Base-by-base conservation (phyloP, 176 grass and related monocot species). In the Bonia amplexicaulis region DNA sequence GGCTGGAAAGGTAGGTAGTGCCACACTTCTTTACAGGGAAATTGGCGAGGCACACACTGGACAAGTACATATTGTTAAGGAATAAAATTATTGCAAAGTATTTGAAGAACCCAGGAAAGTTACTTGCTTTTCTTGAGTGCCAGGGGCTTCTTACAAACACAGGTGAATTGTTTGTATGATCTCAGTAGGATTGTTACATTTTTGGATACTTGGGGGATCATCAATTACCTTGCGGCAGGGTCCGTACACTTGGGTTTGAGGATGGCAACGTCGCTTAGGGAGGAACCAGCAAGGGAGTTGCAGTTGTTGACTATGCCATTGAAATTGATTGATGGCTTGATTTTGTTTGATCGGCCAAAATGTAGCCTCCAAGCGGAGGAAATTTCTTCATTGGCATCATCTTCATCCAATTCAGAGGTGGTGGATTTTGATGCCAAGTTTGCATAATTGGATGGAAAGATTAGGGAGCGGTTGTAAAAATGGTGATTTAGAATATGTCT, bases 151-250 rank as follows among this genome's bases (percentile, higher is more conserved):
- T 29, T 29, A 29, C 31, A 33, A 33, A 33, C 31, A 33, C 31
- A 33, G 31, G 31, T 33, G 31, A 33, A 33, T 33, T 33, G 62
- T 92, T 33, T 33, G 62, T 92, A 95, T 78, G 91, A 98, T 77
- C 84, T 98, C 46, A 94, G 91, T 81, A 90, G 96, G 41, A 94
- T 98, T 54, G 93, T 98, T 67, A 84, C 91, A 51, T 95, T 95
- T 88, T 85, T 98, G 71, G 96, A 98, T 40, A 88, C 91, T 23
- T 95, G 93, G 93, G 96, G 96, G 69, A 95, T 98, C 68, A 98
- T 98, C 78, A 98, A 98, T 82, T 95, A 98, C 83, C 88, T 94
- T 16, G 93, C 90, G 3, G 48, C 86, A 74, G 90, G 90, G 17
- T 91, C 88, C 2, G 93, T 95, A 73, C 93, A 92, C 77, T 83